Percentiles rank a stretch among this genome's conserved stretches.
These are phyloP conservation scores for Globisporangium spinosum DNA, from an alignment of 352 stramenopile genomes.

Conservation along the genomic window DNA sequence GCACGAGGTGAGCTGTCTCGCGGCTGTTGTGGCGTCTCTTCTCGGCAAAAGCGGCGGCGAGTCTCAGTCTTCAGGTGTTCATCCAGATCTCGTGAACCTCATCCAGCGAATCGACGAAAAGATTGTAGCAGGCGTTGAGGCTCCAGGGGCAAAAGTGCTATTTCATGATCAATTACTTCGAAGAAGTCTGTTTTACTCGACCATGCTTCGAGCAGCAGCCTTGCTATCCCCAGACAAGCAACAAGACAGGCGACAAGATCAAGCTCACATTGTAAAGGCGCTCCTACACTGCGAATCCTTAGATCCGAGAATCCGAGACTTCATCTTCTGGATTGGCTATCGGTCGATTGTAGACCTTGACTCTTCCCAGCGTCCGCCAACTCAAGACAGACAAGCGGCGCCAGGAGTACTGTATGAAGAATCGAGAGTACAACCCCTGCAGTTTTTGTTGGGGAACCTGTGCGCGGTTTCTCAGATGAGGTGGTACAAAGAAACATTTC, in stretches of 20 bases:
- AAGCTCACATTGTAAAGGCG: neutral
- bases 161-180: neutral
- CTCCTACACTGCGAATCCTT: constrained; percentile 8
- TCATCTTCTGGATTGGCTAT: constrained; percentile 9
- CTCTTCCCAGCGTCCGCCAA: neutral
- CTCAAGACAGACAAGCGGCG: neutral
- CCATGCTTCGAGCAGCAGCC: constrained; percentile 9
- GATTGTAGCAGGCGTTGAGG: neutral
- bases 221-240: neutral
- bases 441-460: constrained; percentile 1
- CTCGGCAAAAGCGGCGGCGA: neutral
- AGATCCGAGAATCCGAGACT: constrained; percentile 2
- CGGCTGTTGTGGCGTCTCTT: constrained; percentile 7
- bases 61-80: neutral
- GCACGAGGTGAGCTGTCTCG: constrained; percentile 9
- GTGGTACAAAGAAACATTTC: constrained; percentile 10
- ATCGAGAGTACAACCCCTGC: neutral
- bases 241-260: neutral
- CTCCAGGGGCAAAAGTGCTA: neutral
- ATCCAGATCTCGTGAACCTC: neutral
- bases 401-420: neutral
- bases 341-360: neutral
- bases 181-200: constrained; percentile 12
- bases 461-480: neutral
- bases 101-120: constrained; percentile 11